Conservation (phyloP, 2,329 filamentous ascomycete species). For the Colletotrichum liriopes region DNA sequence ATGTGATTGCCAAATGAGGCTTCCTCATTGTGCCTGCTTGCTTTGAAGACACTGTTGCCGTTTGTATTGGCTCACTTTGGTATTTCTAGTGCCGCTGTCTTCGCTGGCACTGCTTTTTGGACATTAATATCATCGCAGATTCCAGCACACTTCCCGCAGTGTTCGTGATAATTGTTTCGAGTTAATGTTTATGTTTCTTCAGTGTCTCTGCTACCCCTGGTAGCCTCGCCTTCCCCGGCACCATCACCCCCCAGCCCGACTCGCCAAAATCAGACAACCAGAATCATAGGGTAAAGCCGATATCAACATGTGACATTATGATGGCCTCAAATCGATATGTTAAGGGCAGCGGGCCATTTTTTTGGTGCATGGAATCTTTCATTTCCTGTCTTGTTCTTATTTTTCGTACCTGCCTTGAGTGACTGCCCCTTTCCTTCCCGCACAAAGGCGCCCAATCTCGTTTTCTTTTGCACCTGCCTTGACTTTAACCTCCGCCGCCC, state of each 20-base stretch:
- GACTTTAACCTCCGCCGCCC: neutral
- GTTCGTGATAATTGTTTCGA: neutral
- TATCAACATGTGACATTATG: neutral
- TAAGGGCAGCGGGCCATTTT: neutral
- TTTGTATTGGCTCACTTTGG: neutral
- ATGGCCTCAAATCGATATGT: neutral
- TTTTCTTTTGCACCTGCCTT: neutral
- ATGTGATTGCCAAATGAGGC: neutral
- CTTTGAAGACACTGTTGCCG: no score
- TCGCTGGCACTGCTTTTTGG: neutral
- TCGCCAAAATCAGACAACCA: neutral
- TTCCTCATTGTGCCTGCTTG: neutral
- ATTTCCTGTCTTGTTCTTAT: no score
- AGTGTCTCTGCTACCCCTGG: neutral
- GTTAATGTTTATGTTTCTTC: neutral
- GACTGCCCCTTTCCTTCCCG: neutral
- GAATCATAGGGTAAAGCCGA: neutral
- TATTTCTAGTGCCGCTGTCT: neutral
- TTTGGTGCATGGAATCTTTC: neutral
- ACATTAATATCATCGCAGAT: neutral
- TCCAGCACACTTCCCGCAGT: neutral
- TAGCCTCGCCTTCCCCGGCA: no score
- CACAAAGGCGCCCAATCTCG: neutral
- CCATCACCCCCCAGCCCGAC: no score
- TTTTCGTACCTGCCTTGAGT: neutral